Base-by-base conservation (phyloP, 2,329 filamentous ascomycete genomes). In the Canariomyces notabilis region DNA sequence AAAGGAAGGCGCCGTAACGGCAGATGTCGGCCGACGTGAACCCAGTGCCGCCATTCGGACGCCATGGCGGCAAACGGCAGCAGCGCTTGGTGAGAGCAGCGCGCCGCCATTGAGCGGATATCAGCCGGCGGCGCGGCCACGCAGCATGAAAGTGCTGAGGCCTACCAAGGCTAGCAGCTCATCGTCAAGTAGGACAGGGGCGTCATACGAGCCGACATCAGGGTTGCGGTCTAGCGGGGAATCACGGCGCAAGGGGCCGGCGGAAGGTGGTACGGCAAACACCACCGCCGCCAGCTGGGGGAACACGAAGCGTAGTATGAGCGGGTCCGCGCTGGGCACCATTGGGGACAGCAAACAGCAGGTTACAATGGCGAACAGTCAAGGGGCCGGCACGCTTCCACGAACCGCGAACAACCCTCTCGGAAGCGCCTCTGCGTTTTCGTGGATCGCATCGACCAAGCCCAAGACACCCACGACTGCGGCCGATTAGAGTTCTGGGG, bases 381-480 rank as follows among this genome's bases (percentile, higher is more conserved):
- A 46, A 33, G 41, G 39, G 12, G 36, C 64, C 31, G 63, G 69
- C 34, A 59, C 67, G 15, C 61, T 71, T n/a, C 70, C 79, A 14
- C 77, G 81, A 46, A 75, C 80, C 6, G 74, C 80, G 23, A 97
- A 53, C n/a, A 60, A 97, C 61, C 91, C 93, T 0, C 79, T 95
- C 15, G 91, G 91, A 7, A 87, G 87, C n/a, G 91, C 87, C 12
- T 93, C 88, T 48, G 91, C 91, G 2, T 97, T 97, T 69, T 84
- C 87, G 11, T 97, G 90, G 90, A 83, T 96, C 72, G 91, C 86
- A 38, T 67, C 74, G 15, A 62, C 61, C 41, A 74, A 74, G 57
- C 66, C 72, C 37, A 71, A 70, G 57, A 61, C 67, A 9, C 61
- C 69, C 2, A 60, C 69, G 8, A 56, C 66, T 5, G 52, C 63